A percentile compares a stretch with the other conserved stretches of the same genome.
phyloP scores from a whole-genome alignment of 108 stramenopile species.

The Nitzschia putrida region DNA sequence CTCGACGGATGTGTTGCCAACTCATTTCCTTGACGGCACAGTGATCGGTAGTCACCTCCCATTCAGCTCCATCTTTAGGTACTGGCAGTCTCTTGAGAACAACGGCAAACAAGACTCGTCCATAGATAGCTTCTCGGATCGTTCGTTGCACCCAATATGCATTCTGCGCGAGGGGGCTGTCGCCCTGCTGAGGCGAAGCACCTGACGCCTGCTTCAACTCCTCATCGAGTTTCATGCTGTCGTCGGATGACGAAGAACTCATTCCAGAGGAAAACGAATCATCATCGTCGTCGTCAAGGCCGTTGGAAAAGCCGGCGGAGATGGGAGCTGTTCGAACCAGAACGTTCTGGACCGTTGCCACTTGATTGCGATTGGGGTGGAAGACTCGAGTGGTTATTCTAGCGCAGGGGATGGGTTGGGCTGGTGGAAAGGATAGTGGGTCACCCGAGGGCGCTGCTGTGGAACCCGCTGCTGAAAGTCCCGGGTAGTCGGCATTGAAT shows the following conservation, averaged over 20 bases:
- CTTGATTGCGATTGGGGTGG: slow-evolving; percentile 48
- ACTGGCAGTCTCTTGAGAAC: slow-evolving; percentile 51
- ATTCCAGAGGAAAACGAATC: slow-evolving; percentile 24
- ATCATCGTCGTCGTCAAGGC: slow-evolving; percentile 19
- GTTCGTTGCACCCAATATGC: slow-evolving; percentile 81
- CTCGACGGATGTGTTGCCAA: slow-evolving; percentile 71
- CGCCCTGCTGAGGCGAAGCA: neutral
- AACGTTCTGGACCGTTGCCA: slow-evolving; percentile 72
- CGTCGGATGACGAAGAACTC: slow-evolving; percentile 24
- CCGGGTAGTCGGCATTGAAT: slow-evolving; percentile 75
- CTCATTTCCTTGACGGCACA: slow-evolving; percentile 86
- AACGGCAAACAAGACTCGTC: slow-evolving; percentile 70
- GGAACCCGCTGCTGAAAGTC: slow-evolving; percentile 24
- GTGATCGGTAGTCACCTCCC: slow-evolving; percentile 74
- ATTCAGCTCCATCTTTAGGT: slow-evolving; percentile 57
- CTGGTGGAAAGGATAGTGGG: slow-evolving; percentile 63
- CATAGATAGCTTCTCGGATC: slow-evolving; percentile 82
- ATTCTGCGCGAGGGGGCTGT: slow-evolving; percentile 15
- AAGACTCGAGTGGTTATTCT: slow-evolving; percentile 72
- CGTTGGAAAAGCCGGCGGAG: neutral
- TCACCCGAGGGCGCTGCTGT: slow-evolving; percentile 16
- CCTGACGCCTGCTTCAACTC: neutral
- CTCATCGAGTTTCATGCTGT: slow-evolving; percentile 43
- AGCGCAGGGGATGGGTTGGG: slow-evolving; percentile 65
- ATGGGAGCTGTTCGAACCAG: slow-evolving; percentile 50